Evolutionary conservation across 2,329 filamentous ascomycete genomes (phyloP).

Genomic region (Pezicula radicicola): DNA sequence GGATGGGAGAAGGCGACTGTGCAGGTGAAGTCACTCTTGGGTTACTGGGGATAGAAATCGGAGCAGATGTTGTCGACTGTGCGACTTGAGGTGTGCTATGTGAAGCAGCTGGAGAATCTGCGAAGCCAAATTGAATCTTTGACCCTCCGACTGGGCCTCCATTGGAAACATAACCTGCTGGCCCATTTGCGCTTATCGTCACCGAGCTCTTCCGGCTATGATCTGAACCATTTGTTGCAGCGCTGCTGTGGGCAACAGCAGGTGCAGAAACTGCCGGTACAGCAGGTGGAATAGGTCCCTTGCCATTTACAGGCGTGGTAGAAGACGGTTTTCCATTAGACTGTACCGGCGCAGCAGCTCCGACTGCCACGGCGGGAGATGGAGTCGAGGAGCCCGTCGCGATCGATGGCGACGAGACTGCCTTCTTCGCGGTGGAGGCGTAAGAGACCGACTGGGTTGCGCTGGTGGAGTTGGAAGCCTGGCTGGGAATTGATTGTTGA

Average conservation of each 20-base stretch:
- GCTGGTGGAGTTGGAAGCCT: constrained; percentile 55
- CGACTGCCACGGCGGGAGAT: constrained; percentile 51
- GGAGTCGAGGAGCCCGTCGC: constrained; percentile 55
- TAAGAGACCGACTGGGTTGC: constrained; percentile 56
- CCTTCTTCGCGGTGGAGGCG: constrained; percentile 67
- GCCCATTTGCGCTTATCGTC: constrained; percentile 83
- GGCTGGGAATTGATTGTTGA: constrained; percentile 26
- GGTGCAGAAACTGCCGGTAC: constrained; percentile 58
- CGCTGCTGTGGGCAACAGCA: constrained; percentile 59
- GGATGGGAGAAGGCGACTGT: constrained; percentile 89
- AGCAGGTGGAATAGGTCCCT: constrained; percentile 66
- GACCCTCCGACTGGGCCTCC: constrained; percentile 62
- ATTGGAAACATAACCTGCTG: constrained; percentile 73
- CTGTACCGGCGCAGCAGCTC: constrained; percentile 48
- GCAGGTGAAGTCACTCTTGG: constrained; percentile 79
- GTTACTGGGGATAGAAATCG: constrained; percentile 63
- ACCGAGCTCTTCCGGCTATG: constrained; percentile 87
- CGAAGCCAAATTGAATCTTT: constrained; percentile 82
- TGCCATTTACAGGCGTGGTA: constrained; percentile 82
- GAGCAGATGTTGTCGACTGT: constrained; percentile 41
- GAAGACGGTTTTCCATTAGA: constrained; percentile 64
- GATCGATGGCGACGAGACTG: constrained; percentile 56
- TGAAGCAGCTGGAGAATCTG: constrained; percentile 63
- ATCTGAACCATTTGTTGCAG: constrained; percentile 69
- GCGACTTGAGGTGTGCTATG: constrained; percentile 63